Conservation (phyloP, 108 stramenopile species). For the Ochromonas danica region DNA sequence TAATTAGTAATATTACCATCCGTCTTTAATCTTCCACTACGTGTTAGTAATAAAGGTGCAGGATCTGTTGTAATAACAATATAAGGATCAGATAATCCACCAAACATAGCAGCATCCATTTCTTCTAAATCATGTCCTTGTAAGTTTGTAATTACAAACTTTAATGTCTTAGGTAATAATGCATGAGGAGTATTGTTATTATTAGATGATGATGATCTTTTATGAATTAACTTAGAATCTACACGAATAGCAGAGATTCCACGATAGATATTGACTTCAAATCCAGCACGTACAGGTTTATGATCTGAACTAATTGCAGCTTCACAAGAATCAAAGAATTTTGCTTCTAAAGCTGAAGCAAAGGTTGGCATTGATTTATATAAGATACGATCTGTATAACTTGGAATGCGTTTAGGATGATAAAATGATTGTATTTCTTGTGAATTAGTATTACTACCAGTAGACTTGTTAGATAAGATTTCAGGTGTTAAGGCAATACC, state of each 20-base stretch:
- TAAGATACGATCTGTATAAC: constrained; percentile 77
- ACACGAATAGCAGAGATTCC: constrained; percentile 3
- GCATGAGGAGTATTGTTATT: not conserved
- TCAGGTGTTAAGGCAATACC: not conserved
- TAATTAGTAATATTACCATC: constrained; percentile 56
- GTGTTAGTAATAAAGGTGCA: not conserved
- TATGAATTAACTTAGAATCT: constrained; percentile 19
- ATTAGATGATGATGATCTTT: not conserved
- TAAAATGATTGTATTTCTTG: constrained; percentile 41
- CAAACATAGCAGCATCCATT: constrained; percentile 50
- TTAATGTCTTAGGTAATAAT: constrained; percentile 46
- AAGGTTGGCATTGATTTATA: constrained; percentile 64
- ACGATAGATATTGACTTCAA: constrained; percentile 40
- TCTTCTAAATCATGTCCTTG: constrained; percentile 59
- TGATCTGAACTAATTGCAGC: constrained; percentile 72
- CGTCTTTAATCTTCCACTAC: constrained; percentile 33
- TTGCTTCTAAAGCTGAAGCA: constrained; percentile 50
- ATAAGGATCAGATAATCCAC: constrained; percentile 64
- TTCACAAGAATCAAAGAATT: constrained; percentile 62
- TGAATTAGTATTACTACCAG: not conserved
- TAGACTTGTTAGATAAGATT: not conserved
- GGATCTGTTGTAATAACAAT: constrained; percentile 57
- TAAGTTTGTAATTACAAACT: constrained; percentile 57
- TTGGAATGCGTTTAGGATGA: constrained; percentile 67
- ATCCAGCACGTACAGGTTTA: constrained; percentile 73